Evolutionary conservation across 495 filamentous ascomycete genomes (phyloP), one percentile per base, ranked within the genome.

Genomic region (Cenococcum geophilum): DNA sequence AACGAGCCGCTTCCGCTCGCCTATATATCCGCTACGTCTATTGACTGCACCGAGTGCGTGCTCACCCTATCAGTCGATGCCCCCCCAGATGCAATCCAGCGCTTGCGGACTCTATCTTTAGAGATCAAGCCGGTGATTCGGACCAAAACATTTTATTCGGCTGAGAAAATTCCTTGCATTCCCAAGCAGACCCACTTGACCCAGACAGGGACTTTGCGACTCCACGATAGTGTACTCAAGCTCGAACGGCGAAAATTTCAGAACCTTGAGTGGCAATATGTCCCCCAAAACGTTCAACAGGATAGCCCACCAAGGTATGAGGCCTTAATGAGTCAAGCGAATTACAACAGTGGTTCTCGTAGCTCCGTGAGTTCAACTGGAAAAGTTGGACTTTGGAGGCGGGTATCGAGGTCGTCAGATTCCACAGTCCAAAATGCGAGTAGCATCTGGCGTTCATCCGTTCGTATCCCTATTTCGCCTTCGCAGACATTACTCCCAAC

Each of bases 1-100:
- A 8, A 34, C 35, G 54, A 57, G 23, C 54, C 54, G 9, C 54
- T 57, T 36, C 25, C 54, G 27, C 34, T 57, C 8, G 54, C 54
- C 9, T 57, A 57, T 34, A 37, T 34, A 42, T 36, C 32, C 11
- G 36, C 36, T 34, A 12, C 14, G 22, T 16, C 27, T 21, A 42
- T 4, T n/a, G 10, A 23, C 42, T 57, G 25, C 21, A 57, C 54
- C 4, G 35, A 57, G 27, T 42, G 14, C 27, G 42, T 10, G 11
- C 54, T 57, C 23, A 37, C 54, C 14, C 16, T 57, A 36, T 37
- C 34, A 10, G 54, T 34, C 21, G 25, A n/a, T 40, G 6, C 36
- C 18, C 4, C 34, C 12, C 10, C 54, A 10, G 4, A 10, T 10
- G 54, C 23, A 57, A 57, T 57, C 27, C 35, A 36, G 21, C 54